phyloP scores from a whole-genome alignment of 1,284 basidiomycete genomes.

The Trichosporon sp. region DNA sequence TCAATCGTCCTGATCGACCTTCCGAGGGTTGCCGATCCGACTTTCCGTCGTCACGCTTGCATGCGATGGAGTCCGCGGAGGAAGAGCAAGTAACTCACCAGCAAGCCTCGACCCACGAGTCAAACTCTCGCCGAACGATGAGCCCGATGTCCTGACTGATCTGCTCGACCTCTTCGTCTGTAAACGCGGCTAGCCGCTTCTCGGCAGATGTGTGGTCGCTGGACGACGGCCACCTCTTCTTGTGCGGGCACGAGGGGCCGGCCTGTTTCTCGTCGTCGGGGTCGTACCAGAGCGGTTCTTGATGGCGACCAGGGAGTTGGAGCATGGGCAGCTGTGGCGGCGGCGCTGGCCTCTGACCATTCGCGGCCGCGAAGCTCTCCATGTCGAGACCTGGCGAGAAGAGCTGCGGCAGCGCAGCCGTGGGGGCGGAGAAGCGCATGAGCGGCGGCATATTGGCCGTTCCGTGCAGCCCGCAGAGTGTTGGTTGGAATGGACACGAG shows the following conservation, averaged over 20 bases:
- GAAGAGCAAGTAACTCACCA: conserved; percentile 32
- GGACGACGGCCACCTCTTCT: conserved; percentile 29
- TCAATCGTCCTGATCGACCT: not conserved
- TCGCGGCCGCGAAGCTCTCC: conserved; percentile 30
- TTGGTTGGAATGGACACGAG: not conserved
- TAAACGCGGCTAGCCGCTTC: conserved; percentile 28
- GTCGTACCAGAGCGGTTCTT: conserved; percentile 25
- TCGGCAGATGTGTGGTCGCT: conserved; percentile 24
- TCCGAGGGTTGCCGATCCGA: not conserved
- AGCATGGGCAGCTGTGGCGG: conserved; percentile 39
- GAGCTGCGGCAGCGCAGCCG: conserved; percentile 9
- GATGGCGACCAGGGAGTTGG: conserved; percentile 36
- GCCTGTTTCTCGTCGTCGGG: conserved; percentile 5
- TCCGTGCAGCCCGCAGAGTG: not conserved
- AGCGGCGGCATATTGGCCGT: conserved; percentile 12
- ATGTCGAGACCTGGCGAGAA: conserved; percentile 5
- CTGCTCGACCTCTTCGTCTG: conserved; percentile 39
- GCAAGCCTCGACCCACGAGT: conserved; percentile 48
- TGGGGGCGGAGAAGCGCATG: conserved; percentile 18
- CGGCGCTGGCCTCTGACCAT: conserved; percentile 38
- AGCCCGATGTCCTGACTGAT: conserved; percentile 42
- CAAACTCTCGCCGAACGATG: conserved; percentile 43
- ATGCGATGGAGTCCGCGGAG: not conserved
- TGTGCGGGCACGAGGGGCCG: conserved; percentile 23
- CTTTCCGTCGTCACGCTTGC: not conserved